Percentiles rank a stretch among this genome's conserved stretches.
phyloP scores from a whole-genome alignment of 116 monocot genomes.

The Zostera marina region DNA sequence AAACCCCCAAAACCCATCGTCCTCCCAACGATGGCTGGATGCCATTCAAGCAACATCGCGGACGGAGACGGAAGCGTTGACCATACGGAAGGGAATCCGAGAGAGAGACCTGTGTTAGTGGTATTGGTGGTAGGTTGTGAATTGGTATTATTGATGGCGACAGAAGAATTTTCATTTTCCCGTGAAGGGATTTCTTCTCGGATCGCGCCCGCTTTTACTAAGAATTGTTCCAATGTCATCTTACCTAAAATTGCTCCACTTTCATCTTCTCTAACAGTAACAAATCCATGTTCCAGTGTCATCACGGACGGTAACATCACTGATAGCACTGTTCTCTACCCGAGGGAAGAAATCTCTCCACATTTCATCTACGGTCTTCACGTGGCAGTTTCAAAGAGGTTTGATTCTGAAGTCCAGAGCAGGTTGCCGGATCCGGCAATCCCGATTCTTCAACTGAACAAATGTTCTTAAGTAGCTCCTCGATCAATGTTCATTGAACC shows the following conservation, averaged over 20 bases:
- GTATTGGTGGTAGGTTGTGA: slow-evolving; percentile 1
- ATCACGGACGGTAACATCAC: neutral
- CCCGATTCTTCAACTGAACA: slow-evolving; percentile 52
- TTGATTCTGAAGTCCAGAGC: too few species aligned
- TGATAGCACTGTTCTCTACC: neutral
- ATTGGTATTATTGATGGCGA: neutral
- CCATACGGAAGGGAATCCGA: slow-evolving; percentile 13
- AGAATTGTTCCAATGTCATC: slow-evolving; percentile 68
- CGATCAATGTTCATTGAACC: slow-evolving; percentile 90
- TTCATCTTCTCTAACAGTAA: slow-evolving; percentile 23
- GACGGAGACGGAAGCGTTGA: too few species aligned
- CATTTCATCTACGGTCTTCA: slow-evolving; percentile 78
- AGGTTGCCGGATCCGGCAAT: slow-evolving; percentile 1
- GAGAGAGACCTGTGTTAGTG: slow-evolving; percentile 1
- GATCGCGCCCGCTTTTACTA: slow-evolving; percentile 43
- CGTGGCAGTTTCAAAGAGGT: slow-evolving; percentile 59
- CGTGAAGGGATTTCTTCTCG: slow-evolving; percentile 14
- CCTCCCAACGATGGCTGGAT: too few species aligned
- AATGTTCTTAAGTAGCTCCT: slow-evolving; percentile 54
- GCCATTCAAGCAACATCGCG: too few species aligned
- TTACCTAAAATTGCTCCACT: slow-evolving; percentile 48
- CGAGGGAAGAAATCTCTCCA: slow-evolving; percentile 31
- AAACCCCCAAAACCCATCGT: too few species aligned
- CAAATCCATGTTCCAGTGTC: neutral
- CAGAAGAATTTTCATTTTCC: neutral